Percentiles rank a stretch among this genome's conserved stretches.
Conservation (phyloP, 208 protist species). For the Crithidia sp. region DNA sequence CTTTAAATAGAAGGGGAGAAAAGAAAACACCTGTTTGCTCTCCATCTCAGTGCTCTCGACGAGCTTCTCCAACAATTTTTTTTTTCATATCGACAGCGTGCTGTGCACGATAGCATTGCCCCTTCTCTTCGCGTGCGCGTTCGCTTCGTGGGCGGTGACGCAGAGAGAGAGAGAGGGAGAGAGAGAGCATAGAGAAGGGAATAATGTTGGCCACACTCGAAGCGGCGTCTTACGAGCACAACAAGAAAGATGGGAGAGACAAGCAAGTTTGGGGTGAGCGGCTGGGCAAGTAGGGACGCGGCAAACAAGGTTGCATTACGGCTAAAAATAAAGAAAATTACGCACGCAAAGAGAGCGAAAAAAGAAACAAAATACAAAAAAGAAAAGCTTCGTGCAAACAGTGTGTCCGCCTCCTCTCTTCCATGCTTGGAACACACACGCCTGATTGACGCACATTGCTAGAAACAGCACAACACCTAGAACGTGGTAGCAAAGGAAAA, state of each 20-base stretch:
- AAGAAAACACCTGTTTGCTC: neutral
- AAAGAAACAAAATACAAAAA: neutral
- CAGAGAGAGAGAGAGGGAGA: too few species aligned
- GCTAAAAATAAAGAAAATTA: neutral
- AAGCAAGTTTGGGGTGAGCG: too few species aligned
- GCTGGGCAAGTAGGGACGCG: neutral
- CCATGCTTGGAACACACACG: neutral
- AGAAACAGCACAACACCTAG: neutral
- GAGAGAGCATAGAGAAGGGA: too few species aligned
- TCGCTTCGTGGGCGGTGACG: neutral
- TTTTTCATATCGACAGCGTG: too few species aligned
- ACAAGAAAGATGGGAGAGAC: too few species aligned
- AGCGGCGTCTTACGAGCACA: too few species aligned
- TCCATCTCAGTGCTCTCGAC: too few species aligned
- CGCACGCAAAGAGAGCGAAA: neutral
- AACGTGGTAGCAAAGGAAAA: constrained; percentile 19
- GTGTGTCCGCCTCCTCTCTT: neutral
- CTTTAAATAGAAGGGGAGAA: neutral
- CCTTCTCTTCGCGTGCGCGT: neutral
- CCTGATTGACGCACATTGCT: neutral
- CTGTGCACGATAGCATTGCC: too few species aligned
- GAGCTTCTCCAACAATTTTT: neutral
- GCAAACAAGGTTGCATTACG: neutral
- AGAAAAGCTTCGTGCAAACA: neutral
- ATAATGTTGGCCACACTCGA: too few species aligned